A percentile compares a stretch with the other conserved stretches of the same genome.
phyloP scores from a whole-genome alignment of 805 yeast species.

The Metschnikowia kunwiensis region DNA sequence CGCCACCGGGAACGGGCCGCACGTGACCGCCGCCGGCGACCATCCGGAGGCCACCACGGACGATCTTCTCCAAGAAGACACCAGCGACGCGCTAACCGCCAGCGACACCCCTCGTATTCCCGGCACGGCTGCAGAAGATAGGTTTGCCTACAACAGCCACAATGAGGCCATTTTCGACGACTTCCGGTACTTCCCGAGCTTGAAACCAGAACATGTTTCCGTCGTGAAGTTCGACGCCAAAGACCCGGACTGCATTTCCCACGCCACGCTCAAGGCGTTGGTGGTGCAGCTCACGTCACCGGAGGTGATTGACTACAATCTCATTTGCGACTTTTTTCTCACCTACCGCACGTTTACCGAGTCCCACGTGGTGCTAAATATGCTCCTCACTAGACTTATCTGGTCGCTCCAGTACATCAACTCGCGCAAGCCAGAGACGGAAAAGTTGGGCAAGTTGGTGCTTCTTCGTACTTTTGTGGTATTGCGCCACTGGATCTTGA shows the following conservation, averaged over 20 bases:
- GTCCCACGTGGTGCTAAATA: slow-evolving; percentile 54
- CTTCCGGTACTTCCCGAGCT: slow-evolving; percentile 31
- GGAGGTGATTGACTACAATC: slow-evolving; percentile 68
- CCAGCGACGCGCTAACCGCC: not conserved
- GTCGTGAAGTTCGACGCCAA: slow-evolving; percentile 35
- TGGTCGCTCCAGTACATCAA: slow-evolving; percentile 62
- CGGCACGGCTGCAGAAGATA: not conserved
- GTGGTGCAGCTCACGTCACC: slow-evolving; percentile 69
- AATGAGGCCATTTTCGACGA: slow-evolving; percentile 40
- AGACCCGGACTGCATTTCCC: slow-evolving; percentile 32
- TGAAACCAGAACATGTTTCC: slow-evolving; percentile 18
- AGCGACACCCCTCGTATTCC: not conserved
- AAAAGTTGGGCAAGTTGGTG: slow-evolving; percentile 57
- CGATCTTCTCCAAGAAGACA: not conserved
- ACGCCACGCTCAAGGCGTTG: slow-evolving; percentile 44
- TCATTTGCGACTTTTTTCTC: slow-evolving; percentile 81
- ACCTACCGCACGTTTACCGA: slow-evolving; percentile 72
- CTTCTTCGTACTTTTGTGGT: slow-evolving; percentile 82
- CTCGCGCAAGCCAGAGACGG: slow-evolving; percentile 23
- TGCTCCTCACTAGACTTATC: slow-evolving; percentile 60
- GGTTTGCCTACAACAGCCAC: slow-evolving; percentile 33
- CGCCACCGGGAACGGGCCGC: no score
- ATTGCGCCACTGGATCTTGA: slow-evolving; percentile 84
- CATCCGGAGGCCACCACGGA: no score
- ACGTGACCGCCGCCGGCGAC: no score